Percentiles rank a stretch among this genome's conserved stretches.
Conservation (phyloP, 2,329 filamentous ascomycete species). For the Diaporthe sp. region DNA sequence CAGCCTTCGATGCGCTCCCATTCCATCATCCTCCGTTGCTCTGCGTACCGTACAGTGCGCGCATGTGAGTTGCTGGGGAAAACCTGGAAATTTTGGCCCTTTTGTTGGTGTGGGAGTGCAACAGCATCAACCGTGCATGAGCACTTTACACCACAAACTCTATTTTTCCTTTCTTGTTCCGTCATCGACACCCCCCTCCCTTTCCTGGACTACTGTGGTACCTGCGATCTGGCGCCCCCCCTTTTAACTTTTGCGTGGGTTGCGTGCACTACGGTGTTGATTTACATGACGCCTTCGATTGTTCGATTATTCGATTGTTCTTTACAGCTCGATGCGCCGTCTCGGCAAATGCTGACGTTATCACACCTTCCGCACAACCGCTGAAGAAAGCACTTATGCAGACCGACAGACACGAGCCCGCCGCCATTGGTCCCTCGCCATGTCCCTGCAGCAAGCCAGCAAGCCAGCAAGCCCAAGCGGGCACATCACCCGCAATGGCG, state of each 20-base stretch:
- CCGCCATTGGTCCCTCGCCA: not conserved
- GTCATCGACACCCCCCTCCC: not conserved
- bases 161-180: not conserved
- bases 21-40: not conserved
- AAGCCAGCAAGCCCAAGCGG: slow-evolving; percentile 10
- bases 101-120: not conserved
- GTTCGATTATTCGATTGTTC: not conserved
- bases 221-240: not conserved
- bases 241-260: slow-evolving; percentile 10
- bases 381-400: not conserved
- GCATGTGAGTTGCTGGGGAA: not conserved
- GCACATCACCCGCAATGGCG: slow-evolving; percentile 1
- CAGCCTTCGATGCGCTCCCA: not conserved
- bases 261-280: not conserved
- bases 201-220: not conserved
- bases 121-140: not conserved
- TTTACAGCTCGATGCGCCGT: not conserved
- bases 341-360: not conserved
- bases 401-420: not conserved
- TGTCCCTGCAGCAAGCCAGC: slow-evolving; percentile 22
- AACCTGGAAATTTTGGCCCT: slow-evolving; percentile 19
- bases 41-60: not conserved
- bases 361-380: not conserved
- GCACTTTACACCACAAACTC: slow-evolving; percentile 14
- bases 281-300: not conserved